Base-by-base conservation (phyloP, 495 filamentous ascomycete species). In the Usnea hakonensis region DNA sequence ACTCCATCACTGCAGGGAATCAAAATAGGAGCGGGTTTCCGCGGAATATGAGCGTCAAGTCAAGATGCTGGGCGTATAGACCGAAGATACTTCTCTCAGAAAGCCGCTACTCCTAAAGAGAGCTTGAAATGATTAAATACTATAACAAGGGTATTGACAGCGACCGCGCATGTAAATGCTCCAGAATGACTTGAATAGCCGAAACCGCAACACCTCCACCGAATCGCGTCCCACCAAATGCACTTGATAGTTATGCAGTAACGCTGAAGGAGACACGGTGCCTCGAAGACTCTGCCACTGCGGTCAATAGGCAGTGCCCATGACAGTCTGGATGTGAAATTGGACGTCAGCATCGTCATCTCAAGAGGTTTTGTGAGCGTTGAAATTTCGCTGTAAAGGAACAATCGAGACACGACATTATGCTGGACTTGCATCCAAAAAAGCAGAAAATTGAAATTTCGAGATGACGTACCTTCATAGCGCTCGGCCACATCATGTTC, bases 401-500 rank as follows among this genome's bases (percentile, higher is more conserved):
- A 30, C 30, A 50, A 11, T 50, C 23, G 23, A 50, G 46, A 16
- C 23, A 17, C 46, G 46, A 26, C 44, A 26, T 28, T 13, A 14
- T 28, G 44, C 44, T 48, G 23, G 17, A 30, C 1, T 32, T 30
- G 6, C 5, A 3, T 32, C 30, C 5, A 21, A 1, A 17, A 16
- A 50, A 50, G n/a, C n/a, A n/a, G 11, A 5, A 16, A 19, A 7
- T 14, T 14, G 0, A 3, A 5, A 7, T 2, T 50, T 2, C 2
- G 13, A 30, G 17, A 14, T 17, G 9, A 52, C 48, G 48, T 52
- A 52, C 48, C 48, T 52, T 52, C 1, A 32, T 32, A 52, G 48
- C 48, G 28, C 8, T 52, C 6, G 48, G 48, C 26, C 71, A 58
- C 65, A 71, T 68, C 50, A 61, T 71, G 36, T 33, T 64, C 63